These are phyloP conservation scores for Tricholoma sp. DNA, from an alignment of 768 basidiomycete genomes.

Conservation along the genomic window DNA sequence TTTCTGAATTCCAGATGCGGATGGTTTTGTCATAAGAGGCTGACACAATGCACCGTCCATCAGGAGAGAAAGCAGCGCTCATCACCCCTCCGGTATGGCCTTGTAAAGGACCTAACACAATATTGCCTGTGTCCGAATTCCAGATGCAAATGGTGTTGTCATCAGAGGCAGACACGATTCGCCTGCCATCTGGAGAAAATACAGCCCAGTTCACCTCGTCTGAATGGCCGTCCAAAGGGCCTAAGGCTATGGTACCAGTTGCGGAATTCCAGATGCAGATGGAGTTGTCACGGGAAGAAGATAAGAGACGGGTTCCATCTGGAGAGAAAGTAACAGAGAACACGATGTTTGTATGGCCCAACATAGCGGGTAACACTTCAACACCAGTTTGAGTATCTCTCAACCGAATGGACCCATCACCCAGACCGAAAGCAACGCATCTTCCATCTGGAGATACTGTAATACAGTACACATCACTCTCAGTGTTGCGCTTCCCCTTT, in stretches of 20 bases:
- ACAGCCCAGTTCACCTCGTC: constrained; percentile 3
- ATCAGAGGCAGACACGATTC: constrained; percentile 9
- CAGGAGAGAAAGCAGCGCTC: too few species aligned
- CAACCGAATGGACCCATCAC: background rate
- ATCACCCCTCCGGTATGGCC: too few species aligned
- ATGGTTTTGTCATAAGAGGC: too few species aligned
- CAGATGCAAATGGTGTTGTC: constrained; percentile 13
- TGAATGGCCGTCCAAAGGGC: constrained; percentile 4
- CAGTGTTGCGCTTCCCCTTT: too few species aligned
- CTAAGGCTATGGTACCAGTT: constrained; percentile 2
- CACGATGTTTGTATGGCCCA: background rate
- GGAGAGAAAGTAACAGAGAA: too few species aligned
- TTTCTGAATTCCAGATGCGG: too few species aligned
- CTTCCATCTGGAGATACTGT: too few species aligned
- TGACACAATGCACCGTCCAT: background rate
- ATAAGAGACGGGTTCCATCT: constrained; percentile 11
- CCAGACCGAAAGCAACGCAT: background rate
- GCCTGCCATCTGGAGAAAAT: constrained; percentile 12
- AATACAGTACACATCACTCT: too few species aligned
- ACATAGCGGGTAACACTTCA: background rate
- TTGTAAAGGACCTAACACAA: too few species aligned
- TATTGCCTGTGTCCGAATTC: constrained; percentile 2
- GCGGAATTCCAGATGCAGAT: constrained; percentile 14
- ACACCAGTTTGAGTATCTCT: too few species aligned
- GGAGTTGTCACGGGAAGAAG: constrained; percentile 8